A percentile compares a stretch with the other conserved stretches of the same genome.
phyloP scores from a whole-genome alignment of 1,284 basidiomycete genomes.

The Austroboletus novae-zelandiae region DNA sequence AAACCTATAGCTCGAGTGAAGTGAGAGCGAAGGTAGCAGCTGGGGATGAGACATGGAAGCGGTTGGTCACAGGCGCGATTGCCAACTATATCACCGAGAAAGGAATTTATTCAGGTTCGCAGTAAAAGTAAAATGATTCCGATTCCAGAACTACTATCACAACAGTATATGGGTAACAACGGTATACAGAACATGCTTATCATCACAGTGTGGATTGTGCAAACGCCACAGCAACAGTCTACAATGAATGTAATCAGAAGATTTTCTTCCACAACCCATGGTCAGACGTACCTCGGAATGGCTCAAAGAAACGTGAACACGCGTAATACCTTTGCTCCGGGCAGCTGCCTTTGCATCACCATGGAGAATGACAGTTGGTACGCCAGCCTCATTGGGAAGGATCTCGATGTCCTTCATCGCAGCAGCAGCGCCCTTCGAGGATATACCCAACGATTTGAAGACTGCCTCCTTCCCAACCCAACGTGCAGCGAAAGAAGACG shows the following conservation, averaged over 20 bases:
- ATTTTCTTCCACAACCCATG: conserved; percentile 1
- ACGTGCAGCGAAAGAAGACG: conserved; percentile 91
- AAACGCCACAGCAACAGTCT: conserved; percentile 81
- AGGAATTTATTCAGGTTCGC: conserved; percentile 43
- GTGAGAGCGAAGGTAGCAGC: conserved; percentile 54
- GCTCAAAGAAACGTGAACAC: conserved; percentile 83
- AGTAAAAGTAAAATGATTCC: conserved; percentile 3
- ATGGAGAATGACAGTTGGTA: conserved; percentile 73
- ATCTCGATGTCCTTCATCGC: conserved; percentile 98
- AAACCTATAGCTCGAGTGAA: conserved; percentile 69
- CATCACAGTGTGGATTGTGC: conserved; percentile 57
- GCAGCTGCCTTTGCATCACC: conserved; percentile 84
- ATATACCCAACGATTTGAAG: conserved; percentile 94
- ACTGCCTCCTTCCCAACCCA: conserved; percentile 99
- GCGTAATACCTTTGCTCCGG: conserved; percentile 68
- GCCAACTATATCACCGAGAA: conserved; percentile 49
- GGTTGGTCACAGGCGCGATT: conserved; percentile 43
- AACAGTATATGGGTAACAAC: background rate
- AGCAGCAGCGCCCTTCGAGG: conserved; percentile 89
- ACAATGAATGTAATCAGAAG: conserved; percentile 11
- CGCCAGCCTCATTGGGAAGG: conserved; percentile 67
- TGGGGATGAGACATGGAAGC: conserved; percentile 36
- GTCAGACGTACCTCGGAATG: conserved; percentile 76
- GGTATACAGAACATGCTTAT: background rate
- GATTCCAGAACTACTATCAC: conserved; percentile 12